Percentiles rank a stretch among this genome's conserved stretches.
Evolutionary conservation across 1,284 basidiomycete genomes (phyloP).

Genomic region (Ganoderma multipileum): DNA sequence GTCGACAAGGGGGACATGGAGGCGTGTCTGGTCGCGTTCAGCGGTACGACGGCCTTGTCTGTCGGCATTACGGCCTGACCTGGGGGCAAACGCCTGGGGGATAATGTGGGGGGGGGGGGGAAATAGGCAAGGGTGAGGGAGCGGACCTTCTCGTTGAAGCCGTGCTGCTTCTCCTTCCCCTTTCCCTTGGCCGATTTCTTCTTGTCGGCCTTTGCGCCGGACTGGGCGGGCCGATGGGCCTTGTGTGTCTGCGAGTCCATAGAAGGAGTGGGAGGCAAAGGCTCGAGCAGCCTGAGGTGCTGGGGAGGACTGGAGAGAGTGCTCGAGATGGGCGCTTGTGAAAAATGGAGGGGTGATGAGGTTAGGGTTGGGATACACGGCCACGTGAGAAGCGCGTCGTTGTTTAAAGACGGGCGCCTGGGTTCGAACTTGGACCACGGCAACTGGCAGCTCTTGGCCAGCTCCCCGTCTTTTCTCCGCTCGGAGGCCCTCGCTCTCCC

Average conservation of each 20-base stretch:
- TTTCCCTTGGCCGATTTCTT: constrained; percentile 60
- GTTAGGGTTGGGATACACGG: constrained; percentile 13
- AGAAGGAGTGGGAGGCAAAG: neutral
- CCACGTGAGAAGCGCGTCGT: constrained; percentile 38
- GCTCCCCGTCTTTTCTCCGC: too few species aligned
- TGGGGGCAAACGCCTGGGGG: constrained; percentile 89
- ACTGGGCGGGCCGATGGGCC: constrained; percentile 75
- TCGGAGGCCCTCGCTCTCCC: constrained; percentile 9
- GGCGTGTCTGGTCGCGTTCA: constrained; percentile 92
- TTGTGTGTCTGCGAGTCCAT: constrained; percentile 82
- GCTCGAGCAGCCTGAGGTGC: neutral
- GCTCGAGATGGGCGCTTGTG: constrained; percentile 1
- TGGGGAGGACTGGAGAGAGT: too few species aligned
- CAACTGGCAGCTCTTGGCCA: neutral
- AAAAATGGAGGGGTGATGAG: neutral
- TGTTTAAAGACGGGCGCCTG: constrained; percentile 30
- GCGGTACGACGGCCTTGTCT: constrained; percentile 89
- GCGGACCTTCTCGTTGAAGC: constrained; percentile 90
- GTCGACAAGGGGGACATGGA: constrained; percentile 96
- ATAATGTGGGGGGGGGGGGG: constrained; percentile 3
- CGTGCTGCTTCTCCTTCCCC: constrained; percentile 72
- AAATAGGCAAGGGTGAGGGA: neutral
- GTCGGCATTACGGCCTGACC: constrained; percentile 87
- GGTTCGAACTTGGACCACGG: constrained; percentile 18
- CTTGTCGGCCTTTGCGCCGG: constrained; percentile 79